Evolutionary conservation across 2,329 filamentous ascomycete species (phyloP).

Genomic region (Fusarium sambucinum): DNA sequence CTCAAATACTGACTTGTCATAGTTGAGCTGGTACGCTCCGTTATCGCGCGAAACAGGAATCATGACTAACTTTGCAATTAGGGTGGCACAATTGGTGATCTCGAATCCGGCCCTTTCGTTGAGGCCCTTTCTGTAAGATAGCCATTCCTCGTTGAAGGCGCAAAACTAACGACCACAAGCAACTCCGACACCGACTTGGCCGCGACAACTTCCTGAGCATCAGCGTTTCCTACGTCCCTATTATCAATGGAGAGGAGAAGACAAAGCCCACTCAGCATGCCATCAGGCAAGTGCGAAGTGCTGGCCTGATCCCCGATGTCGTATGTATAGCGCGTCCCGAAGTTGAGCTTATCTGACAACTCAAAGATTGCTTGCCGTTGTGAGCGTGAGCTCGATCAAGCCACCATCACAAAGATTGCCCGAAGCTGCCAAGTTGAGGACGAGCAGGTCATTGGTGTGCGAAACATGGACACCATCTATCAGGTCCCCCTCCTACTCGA

Average conservation of each 20-base stretch:
- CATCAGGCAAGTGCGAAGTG: slow-evolving; percentile 84
- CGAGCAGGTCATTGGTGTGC: slow-evolving; percentile 89
- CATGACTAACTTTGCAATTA: slow-evolving; percentile 3
- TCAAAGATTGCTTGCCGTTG: slow-evolving; percentile 90
- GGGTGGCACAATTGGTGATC: slow-evolving; percentile 79
- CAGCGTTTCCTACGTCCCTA: slow-evolving; percentile 88
- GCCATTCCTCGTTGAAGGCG: neutral
- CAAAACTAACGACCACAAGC: slow-evolving; percentile 49
- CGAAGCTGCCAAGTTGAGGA: slow-evolving; percentile 87
- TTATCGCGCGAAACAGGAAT: neutral
- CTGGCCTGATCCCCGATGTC: slow-evolving; percentile 78
- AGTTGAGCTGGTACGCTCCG: slow-evolving; percentile 31
- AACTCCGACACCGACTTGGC: slow-evolving; percentile 78
- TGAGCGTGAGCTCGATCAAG: slow-evolving; percentile 77
- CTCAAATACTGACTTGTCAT: slow-evolving; percentile 7
- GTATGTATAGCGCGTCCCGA: slow-evolving; percentile 55
- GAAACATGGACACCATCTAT: slow-evolving; percentile 90
- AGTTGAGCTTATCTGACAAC: slow-evolving; percentile 8
- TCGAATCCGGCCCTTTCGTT: slow-evolving; percentile 89
- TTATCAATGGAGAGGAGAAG: slow-evolving; percentile 80
- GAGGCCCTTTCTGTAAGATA: slow-evolving; percentile 74
- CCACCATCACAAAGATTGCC: slow-evolving; percentile 88
- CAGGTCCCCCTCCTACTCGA: slow-evolving; percentile 94
- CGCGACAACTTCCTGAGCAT: slow-evolving; percentile 88
- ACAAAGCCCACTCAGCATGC: slow-evolving; percentile 97